phyloP scores from a whole-genome alignment of 2,329 filamentous ascomycete genomes.

The Fusarium ambrosium region DNA sequence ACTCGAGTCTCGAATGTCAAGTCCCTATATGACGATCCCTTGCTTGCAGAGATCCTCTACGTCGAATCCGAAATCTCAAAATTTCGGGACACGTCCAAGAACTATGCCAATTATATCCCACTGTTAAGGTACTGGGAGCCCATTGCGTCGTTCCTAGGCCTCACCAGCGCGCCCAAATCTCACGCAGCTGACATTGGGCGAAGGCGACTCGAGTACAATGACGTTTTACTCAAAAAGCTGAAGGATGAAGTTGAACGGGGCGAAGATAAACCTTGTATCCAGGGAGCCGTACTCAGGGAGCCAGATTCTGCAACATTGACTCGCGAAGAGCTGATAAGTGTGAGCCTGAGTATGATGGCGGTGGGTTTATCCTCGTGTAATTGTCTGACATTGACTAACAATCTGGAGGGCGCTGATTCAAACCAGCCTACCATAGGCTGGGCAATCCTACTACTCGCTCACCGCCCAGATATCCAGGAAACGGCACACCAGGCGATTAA shows the following conservation, averaged over 20 bases:
- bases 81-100: conserved; percentile 38
- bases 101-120: conserved; percentile 43
- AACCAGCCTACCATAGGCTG: conserved; percentile 46
- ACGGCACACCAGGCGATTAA: conserved; percentile 32
- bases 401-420: conserved; percentile 44
- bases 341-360: conserved; percentile 72
- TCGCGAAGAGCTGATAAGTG: conserved; percentile 75
- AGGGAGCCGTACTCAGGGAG: conserved; percentile 75
- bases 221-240: conserved; percentile 33
- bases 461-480: conserved; percentile 46
- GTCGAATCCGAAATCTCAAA: conserved; percentile 41
- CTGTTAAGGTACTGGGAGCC: conserved; percentile 29
- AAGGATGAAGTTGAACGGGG: conserved; percentile 56
- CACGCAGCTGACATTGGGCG: conserved; percentile 35
- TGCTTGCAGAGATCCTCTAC: conserved; percentile 40
- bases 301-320: conserved; percentile 73
- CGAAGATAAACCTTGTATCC: conserved; percentile 76
- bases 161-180: neutral
- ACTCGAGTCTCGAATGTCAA: conserved; percentile 50
- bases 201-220: conserved; percentile 37
- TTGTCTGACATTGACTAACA: neutral
- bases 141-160: neutral
- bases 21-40: conserved; percentile 45
- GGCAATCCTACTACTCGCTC: conserved; percentile 47
- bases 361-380: neutral